Base-by-base conservation (phyloP, 2,329 filamentous ascomycete genomes). In the Onygena corvina region DNA sequence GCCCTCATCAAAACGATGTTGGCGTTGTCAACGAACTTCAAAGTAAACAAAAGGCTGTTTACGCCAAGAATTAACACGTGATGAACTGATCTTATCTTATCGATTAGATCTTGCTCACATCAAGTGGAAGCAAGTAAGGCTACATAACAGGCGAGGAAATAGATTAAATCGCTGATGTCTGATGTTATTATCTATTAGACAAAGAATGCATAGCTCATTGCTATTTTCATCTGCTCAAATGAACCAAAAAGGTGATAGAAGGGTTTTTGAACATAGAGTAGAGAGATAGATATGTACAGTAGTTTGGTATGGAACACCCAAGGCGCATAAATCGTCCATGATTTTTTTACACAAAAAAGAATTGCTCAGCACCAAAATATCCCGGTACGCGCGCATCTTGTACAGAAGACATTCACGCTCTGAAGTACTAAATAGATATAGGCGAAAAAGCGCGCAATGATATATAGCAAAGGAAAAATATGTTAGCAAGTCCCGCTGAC, bases 261-360 rank as follows among this genome's bases (percentile, higher is more conserved):
- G 38, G 46, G 38, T 16, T 40, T 46, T 48, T 50, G 31, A 53
- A 46, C 50, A 48, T 53, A 46, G 51, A 53, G 51, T 53, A 53
- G 51, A n/a, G n/a, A 50, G 51, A 52, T 52, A 34, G 44, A 46
- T 46, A 52, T 53, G 48, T 50, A 53, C 46, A 53, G 14, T 25
- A 20, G 35, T 16, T n/a, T 25, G 27, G 18, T 3, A 27, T 42
- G 21, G 27, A 8, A 23, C 16, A 25, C 12, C 21, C 38, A 27
- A 14, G 23, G 21, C 21, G 12, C 21, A 42, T 23, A 21, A 40
- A 14, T 27, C n/a, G 12, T 27, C 23, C 38, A n/a, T 14, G 21
- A 12, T 23, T 27, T 38, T 35, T 42, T 42, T 42, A 27, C 12
- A 42, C 11, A 23, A 42, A 8, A 42, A 42, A n/a, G 9, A 38